These are phyloP conservation scores for Ophiostoma himal-ulmi DNA, from an alignment of 2,329 filamentous ascomycete genomes.

Conservation along the genomic window DNA sequence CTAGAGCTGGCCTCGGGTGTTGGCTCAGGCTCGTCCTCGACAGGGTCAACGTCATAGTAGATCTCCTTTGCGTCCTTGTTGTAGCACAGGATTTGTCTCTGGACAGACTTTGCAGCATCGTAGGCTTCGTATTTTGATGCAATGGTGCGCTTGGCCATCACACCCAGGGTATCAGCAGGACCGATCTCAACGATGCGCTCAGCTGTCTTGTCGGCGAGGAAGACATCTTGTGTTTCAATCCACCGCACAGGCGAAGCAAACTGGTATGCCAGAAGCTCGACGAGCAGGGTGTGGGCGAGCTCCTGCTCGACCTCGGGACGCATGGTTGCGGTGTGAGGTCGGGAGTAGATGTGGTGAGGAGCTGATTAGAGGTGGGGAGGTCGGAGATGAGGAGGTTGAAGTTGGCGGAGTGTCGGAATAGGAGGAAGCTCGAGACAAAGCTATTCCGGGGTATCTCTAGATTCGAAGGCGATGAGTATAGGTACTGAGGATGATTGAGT, in stretches of 20 bases:
- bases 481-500: constrained; percentile 1
- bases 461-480: constrained; percentile 9
- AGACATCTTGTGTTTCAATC: constrained; percentile 99
- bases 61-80: constrained; percentile 99
- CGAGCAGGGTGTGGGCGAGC: constrained; percentile 93
- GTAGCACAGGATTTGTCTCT: constrained; percentile 97
- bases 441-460: constrained; percentile 21
- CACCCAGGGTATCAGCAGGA: constrained; percentile 91
- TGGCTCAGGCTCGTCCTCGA: constrained; percentile 79
- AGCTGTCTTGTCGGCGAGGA: constrained; percentile 89
- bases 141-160: constrained; percentile 93
- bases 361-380: not conserved
- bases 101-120: constrained; percentile 91
- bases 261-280: constrained; percentile 98
- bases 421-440: constrained; percentile 15
- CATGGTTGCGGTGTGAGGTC: constrained; percentile 51
- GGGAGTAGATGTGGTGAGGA: not conserved
- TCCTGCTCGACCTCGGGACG: constrained; percentile 99
- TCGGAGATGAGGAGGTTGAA: not conserved
- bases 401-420: constrained; percentile 9
- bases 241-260: constrained; percentile 98
- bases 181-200: constrained; percentile 98
- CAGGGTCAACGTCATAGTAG: constrained; percentile 95
- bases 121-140: constrained; percentile 98
- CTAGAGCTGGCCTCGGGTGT: constrained; percentile 33